A percentile compares a stretch with the other conserved stretches of the same genome.
Evolutionary conservation across 345 rosid species (phyloP).

Genomic region (Hevea brasiliensis): DNA sequence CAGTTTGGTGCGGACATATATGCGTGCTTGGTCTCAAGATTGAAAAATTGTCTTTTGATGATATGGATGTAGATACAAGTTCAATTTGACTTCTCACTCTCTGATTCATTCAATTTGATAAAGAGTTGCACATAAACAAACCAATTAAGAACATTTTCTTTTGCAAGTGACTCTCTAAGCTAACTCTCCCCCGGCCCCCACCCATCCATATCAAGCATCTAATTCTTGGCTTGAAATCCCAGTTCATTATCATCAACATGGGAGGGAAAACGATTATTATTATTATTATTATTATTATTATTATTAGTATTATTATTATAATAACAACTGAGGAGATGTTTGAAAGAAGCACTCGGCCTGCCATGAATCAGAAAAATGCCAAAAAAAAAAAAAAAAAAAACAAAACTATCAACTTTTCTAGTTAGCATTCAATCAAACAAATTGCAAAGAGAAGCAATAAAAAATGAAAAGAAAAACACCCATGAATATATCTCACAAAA

Average conservation of each 20-base stretch:
- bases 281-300: too few relatives aligned
- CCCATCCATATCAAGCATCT: conserved; percentile 7
- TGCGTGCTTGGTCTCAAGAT: background rate
- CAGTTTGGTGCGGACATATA: background rate
- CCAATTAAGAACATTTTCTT: background rate
- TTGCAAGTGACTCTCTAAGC: conserved; percentile 7
- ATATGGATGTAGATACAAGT: background rate
- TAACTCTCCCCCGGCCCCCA: background rate
- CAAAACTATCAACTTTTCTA: background rate
- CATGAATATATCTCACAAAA: too few relatives aligned
- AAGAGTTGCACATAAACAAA: background rate
- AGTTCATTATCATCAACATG: background rate
- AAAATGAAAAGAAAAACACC: background rate
- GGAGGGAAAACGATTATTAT: too few relatives aligned
- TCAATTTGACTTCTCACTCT: too few relatives aligned
- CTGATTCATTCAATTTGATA: background rate
- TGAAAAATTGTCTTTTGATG: background rate
- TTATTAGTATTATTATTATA: too few relatives aligned
- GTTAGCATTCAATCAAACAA: background rate
- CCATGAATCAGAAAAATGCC: background rate
- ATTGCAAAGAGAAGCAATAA: background rate
- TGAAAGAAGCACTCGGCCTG: too few relatives aligned
- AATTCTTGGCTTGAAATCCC: background rate
- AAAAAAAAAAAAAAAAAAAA: background rate
- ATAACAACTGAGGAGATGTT: too few relatives aligned